Percentiles rank a stretch among this genome's conserved stretches.
Conservation (phyloP, 179 eudicot genomes). For the Camellia oleifera region DNA sequence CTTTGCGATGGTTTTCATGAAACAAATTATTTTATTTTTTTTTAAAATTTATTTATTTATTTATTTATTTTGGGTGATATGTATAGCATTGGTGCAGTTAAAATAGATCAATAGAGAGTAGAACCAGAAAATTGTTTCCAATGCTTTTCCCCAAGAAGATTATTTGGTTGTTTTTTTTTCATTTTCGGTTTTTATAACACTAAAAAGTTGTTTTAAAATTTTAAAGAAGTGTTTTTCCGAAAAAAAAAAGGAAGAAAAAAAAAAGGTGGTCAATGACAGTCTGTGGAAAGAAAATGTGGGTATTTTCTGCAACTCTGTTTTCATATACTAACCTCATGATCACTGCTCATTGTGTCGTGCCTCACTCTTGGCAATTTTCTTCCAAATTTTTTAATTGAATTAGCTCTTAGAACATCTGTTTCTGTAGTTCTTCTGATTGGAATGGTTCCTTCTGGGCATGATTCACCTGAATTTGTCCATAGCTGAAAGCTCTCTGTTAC, state of each 20-base stretch:
- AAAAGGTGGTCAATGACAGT: no score
- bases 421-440: slow-evolving; percentile 89
- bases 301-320: neutral
- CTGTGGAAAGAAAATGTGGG: neutral
- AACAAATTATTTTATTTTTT: no score
- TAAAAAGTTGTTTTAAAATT: no score
- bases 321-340: slow-evolving; percentile 72
- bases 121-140: neutral
- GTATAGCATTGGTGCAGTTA: no score
- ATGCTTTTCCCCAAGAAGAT: neutral
- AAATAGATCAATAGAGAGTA: neutral
- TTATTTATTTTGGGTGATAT: no score
- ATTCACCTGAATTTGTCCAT: slow-evolving; percentile 64
- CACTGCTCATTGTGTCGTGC: slow-evolving; percentile 71
- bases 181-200: neutral
- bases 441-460: slow-evolving; percentile 88
- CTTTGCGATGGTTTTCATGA: no score
- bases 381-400: slow-evolving; percentile 61
- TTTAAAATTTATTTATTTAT: no score
- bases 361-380: slow-evolving; percentile 61
- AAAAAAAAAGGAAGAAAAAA: no score
- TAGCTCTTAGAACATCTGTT: slow-evolving; percentile 68
- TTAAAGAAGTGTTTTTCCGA: no score
- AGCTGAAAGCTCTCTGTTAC: slow-evolving; percentile 39
- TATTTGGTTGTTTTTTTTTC: neutral